phyloP scores from a whole-genome alignment of 257 asterid species.

The Capsicum rhomboideum region DNA sequence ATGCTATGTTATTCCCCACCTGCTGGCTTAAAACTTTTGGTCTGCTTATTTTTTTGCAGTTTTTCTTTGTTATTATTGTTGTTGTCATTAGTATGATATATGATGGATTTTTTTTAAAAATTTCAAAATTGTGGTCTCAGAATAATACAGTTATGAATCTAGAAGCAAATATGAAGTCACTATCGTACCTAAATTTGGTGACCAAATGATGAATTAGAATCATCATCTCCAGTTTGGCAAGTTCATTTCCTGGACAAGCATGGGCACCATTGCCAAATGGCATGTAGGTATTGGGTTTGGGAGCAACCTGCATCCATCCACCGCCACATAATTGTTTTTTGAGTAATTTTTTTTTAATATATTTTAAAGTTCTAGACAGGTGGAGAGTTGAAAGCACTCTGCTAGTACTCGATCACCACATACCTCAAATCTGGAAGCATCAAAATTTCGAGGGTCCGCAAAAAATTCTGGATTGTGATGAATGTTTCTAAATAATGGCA shows the following conservation, averaged over 20 bases:
- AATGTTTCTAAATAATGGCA: conserved; percentile 89
- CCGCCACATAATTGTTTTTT: conserved; percentile 1
- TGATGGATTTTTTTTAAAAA: background rate
- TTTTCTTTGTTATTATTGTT: background rate
- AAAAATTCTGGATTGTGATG: conserved; percentile 84
- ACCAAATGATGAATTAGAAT: conserved; percentile 62
- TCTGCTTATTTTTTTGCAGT: background rate
- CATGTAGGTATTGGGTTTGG: conserved; percentile 74
- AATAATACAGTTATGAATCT: background rate
- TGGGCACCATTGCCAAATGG: conserved; percentile 97
- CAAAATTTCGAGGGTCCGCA: conserved; percentile 64
- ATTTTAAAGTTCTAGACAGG: conserved; percentile 12
- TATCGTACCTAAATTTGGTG: conserved; percentile 49
- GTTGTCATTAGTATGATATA: background rate
- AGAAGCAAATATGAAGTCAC: background rate
- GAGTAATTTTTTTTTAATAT: background rate
- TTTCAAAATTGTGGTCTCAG: background rate
- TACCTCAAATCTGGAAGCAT: conserved; percentile 79
- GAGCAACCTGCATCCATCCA: conserved; percentile 47
- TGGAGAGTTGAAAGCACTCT: background rate
- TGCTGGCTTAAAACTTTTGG: background rate
- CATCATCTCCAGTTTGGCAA: conserved; percentile 78
- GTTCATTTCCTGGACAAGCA: conserved; percentile 87
- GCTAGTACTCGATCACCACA: background rate
- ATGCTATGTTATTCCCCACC: background rate